Conservation (phyloP, 768 basidiomycete genomes). For the Russula dissimulans region DNA sequence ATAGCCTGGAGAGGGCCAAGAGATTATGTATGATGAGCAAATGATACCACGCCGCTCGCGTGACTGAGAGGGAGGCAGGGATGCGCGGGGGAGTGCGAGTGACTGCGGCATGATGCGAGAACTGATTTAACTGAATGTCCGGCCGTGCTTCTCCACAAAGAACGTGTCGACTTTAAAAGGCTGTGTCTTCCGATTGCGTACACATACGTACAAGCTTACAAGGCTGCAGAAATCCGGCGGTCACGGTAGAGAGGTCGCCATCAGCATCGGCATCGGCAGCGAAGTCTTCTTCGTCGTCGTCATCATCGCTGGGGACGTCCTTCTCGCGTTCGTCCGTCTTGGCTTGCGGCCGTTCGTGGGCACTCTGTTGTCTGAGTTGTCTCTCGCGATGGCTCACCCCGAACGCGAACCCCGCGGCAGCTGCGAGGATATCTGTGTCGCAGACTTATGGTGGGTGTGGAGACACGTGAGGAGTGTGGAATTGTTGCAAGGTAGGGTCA, state of each 20-base stretch:
- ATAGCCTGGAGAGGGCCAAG: constrained; percentile 3
- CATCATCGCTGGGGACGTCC: constrained; percentile 30
- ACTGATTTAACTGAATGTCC: no score
- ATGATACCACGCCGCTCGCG: no score
- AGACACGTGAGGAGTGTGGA: not conserved
- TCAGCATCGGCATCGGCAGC: constrained; percentile 40
- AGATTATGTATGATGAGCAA: no score
- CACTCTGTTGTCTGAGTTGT: not conserved
- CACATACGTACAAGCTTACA: constrained; percentile 57
- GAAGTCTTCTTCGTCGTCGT: constrained; percentile 24
- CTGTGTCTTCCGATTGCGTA: not conserved
- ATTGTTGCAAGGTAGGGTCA: not conserved
- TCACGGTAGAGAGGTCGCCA: constrained; percentile 53
- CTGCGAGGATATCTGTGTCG: constrained; percentile 1
- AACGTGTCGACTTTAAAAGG: no score
- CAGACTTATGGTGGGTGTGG: not conserved
- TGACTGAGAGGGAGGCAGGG: no score
- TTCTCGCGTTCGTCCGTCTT: constrained; percentile 21
- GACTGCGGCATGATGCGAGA: no score
- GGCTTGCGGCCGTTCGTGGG: not conserved
- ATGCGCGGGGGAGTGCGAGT: no score
- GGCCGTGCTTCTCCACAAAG: not conserved
- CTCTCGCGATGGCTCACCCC: constrained; percentile 8
- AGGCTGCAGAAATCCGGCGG: constrained; percentile 47
- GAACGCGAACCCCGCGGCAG: constrained; percentile 5